A percentile compares a stretch with the other conserved stretches of the same genome.
Conservation (phyloP, 495 filamentous ascomycete species). For the Viridothelium virens region DNA sequence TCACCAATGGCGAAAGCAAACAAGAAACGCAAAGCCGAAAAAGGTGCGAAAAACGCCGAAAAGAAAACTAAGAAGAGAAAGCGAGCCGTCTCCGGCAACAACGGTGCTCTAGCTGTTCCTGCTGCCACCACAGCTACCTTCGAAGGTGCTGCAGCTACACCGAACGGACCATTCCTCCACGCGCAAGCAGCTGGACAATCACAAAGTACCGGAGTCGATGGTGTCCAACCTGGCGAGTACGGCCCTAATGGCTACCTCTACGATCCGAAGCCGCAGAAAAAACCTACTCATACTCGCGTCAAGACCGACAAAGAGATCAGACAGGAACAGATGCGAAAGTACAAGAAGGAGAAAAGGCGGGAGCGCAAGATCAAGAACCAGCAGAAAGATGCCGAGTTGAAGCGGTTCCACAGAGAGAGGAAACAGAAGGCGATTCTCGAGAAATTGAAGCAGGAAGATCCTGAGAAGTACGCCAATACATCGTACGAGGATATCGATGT, state of each 20-base stretch:
- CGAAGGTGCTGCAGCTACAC: conserved; percentile 5
- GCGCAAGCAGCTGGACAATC: conserved; percentile 12
- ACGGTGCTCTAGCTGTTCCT: conserved; percentile 3
- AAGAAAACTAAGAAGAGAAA: not conserved
- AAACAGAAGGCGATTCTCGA: conserved; percentile 16
- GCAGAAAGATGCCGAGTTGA: conserved; percentile 15
- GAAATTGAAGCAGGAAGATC: conserved; percentile 9
- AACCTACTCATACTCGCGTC: not conserved
- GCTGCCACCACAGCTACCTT: conserved; percentile 5
- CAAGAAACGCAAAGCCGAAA: conserved; percentile 7
- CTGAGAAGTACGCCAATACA: conserved; percentile 10
- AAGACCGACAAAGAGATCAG: conserved; percentile 10
- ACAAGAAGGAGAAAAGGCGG: not conserved
- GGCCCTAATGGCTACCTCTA: conserved; percentile 1
- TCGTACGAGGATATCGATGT: conserved; percentile 10
- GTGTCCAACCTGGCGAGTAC: conserved; percentile 10
- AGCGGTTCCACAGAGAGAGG: conserved; percentile 17
- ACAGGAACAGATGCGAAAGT: conserved; percentile 4
- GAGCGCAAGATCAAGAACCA: conserved; percentile 15
- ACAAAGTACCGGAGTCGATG: conserved; percentile 9
- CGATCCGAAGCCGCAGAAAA: conserved; percentile 2
- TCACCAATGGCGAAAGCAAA: not conserved
- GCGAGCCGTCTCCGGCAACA: conserved; percentile 6
- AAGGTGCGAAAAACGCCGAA: not conserved
- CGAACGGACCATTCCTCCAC: not conserved